A percentile compares a stretch with the other conserved stretches of the same genome.
These are phyloP conservation scores for Coccomyxa sp. DNA, from an alignment of 139 green algal species.

Conservation along the genomic window DNA sequence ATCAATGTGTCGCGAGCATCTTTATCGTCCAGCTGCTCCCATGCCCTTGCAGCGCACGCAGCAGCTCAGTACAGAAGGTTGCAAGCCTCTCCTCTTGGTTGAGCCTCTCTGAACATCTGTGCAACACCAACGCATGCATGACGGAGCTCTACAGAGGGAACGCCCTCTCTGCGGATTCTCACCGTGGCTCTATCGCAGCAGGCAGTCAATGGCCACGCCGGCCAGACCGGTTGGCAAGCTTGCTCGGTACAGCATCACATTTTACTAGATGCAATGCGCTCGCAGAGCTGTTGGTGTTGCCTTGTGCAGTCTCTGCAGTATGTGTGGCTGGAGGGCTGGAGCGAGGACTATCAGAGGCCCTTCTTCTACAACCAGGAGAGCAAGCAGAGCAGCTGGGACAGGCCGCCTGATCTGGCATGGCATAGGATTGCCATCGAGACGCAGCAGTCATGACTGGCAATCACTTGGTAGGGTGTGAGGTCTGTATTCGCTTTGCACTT, in stretches of 20 bases:
- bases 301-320: conserved; percentile 15
- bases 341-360: conserved; percentile 17
- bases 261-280: background rate
- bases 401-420: conserved; percentile 25
- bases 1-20: background rate
- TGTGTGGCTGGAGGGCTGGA: conserved; percentile 28
- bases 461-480: too few relatives aligned
- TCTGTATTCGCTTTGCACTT: too few relatives aligned
- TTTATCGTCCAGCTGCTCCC: background rate
- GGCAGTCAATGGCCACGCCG: too few relatives aligned
- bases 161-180: background rate
- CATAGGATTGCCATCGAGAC: too few relatives aligned
- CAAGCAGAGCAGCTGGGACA: conserved; percentile 22
- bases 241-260: background rate
- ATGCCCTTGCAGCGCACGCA: too few relatives aligned
- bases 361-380: conserved; percentile 43
- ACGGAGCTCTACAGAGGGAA: too few relatives aligned
- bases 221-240: too few relatives aligned
- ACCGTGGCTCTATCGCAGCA: background rate
- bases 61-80: too few relatives aligned
- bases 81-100: too few relatives aligned
- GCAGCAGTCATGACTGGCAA: too few relatives aligned
- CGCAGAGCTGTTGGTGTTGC: background rate
- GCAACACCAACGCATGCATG: too few relatives aligned
- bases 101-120: too few relatives aligned